Base-by-base conservation (phyloP, 2,329 filamentous ascomycete species). In the Trichoderma hamatum region DNA sequence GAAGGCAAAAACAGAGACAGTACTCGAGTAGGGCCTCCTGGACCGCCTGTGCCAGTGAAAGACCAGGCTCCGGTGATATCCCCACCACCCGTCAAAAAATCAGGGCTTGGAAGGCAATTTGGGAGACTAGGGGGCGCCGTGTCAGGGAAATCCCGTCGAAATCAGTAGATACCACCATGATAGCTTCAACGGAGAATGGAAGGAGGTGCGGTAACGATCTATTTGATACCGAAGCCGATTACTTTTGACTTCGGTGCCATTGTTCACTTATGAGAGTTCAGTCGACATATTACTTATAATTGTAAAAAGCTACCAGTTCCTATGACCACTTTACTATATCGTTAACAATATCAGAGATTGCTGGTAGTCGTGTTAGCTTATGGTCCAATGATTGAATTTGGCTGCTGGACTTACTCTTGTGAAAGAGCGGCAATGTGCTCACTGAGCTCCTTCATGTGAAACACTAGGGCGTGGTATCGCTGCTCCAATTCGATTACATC, bases 101-200 rank as follows among this genome's bases (percentile, higher is more conserved):
- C 86, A 10, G 87, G 89, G 56, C 79, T 93, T 51, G 88, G 90
- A 5, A 89, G 86, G 73, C 87, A 92, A 75, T 88, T 93, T 77
- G 90, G 90, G 5, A 84, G 91, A 68, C 79, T 93, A 5, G 89
- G 89, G 56, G 90, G 90, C n/a, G 90, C 91, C 39, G 90, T 92
- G 19, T 83, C 89, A 54, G 88, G 89, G 54, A 88, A 88, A 75
- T 84, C 80, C 60, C 89, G 89, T 77, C 84, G 87, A 73, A 72
- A 76, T 74, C 76, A 79, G 62, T 70, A 63, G 66, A 67, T 59
- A 59, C 39, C 52, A 51, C 7, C 9, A 10, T 1, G n/a, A 34
- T 67, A 24, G n/a, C 11, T 34, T 43, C 5, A n/a, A n/a, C 7
- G 14, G 39, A 30, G 16, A 58, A 46, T 46, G 13, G 36, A 49